These are phyloP conservation scores for Mortierella antarctica DNA, from an alignment of 192 early-diverging fungal genomes.

Conservation along the genomic window DNA sequence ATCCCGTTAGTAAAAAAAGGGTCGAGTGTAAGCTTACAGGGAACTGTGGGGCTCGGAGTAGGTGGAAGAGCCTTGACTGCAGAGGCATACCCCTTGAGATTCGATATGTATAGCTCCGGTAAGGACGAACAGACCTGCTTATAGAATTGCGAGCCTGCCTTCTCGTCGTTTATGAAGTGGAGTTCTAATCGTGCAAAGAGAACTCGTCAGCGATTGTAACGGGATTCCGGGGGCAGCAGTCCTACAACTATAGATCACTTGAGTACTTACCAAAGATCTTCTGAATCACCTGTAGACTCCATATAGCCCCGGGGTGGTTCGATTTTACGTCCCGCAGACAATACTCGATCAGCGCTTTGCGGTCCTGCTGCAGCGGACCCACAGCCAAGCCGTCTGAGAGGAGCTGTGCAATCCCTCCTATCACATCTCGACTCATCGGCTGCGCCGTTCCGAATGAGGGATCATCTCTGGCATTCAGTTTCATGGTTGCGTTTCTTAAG, in stretches of 20 bases:
- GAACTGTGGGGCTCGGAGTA: conserved; percentile 24
- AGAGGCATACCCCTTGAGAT: conserved; percentile 25
- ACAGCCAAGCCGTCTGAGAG: conserved; percentile 45
- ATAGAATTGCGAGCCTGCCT: conserved; percentile 14
- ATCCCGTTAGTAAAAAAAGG: not conserved
- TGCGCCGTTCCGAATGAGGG: conserved; percentile 14
- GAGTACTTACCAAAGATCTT: conserved; percentile 46
- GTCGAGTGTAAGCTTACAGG: conserved; percentile 15
- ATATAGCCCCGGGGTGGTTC: conserved; percentile 57
- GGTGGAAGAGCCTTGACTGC: conserved; percentile 31
- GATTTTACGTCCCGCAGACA: conserved; percentile 52
- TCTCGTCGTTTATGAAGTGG: conserved; percentile 18
- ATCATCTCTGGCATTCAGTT: conserved; percentile 22
- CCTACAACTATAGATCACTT: not conserved
- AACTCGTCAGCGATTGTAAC: not conserved
- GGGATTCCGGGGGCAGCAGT: not conserved
- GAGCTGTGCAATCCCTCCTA: conserved; percentile 29
- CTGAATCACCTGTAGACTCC: conserved; percentile 54
- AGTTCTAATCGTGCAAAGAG: conserved; percentile 8
- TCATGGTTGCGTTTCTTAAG: conserved; percentile 47
- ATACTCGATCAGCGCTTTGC: conserved; percentile 24
- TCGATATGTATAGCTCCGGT: conserved; percentile 26
- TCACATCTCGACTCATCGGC: conserved; percentile 48
- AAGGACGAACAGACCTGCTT: conserved; percentile 19
- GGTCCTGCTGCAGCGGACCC: conserved; percentile 48